phyloP scores from a whole-genome alignment of 108 stramenopile species.

The Ochromonas danica region DNA sequence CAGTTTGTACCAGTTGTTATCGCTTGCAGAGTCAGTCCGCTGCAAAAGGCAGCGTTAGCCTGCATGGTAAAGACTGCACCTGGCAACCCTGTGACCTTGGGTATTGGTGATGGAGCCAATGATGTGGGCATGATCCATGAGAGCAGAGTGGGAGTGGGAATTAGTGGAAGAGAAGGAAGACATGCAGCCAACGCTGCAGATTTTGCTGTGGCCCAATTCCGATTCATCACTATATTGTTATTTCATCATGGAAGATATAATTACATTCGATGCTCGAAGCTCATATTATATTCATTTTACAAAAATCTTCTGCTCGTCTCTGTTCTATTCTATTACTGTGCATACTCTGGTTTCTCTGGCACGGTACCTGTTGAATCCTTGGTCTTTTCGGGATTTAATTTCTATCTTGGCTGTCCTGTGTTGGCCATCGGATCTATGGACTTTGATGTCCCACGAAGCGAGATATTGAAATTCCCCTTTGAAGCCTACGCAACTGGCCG shows the following conservation, averaged over 20 bases:
- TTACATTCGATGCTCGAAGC: slow-evolving; percentile 78
- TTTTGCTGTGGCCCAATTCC: slow-evolving; percentile 43
- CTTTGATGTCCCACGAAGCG: not conserved
- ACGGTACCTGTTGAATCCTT: slow-evolving; percentile 48
- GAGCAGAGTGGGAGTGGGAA: slow-evolving; percentile 87
- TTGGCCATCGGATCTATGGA: slow-evolving; percentile 27
- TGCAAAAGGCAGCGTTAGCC: slow-evolving; percentile 60
- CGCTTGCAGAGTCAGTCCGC: slow-evolving; percentile 58
- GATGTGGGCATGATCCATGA: slow-evolving; percentile 97
- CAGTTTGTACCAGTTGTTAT: slow-evolving; percentile 71
- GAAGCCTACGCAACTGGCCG: slow-evolving; percentile 21
- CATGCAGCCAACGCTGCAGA: slow-evolving; percentile 59
- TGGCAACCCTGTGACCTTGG: slow-evolving; percentile 74
- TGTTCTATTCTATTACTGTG: slow-evolving; percentile 65
- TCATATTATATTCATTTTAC: slow-evolving; percentile 92
- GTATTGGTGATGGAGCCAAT: slow-evolving; percentile 97
- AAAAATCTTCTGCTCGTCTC: slow-evolving; percentile 88
- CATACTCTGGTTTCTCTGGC: slow-evolving; percentile 46
- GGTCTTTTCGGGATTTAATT: slow-evolving; percentile 52
- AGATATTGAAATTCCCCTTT: not conserved
- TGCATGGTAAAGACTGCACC: slow-evolving; percentile 57
- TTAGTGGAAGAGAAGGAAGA: slow-evolving; percentile 87
- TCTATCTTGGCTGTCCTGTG: slow-evolving; percentile 50
- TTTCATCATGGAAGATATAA: slow-evolving; percentile 93
- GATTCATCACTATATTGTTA: slow-evolving; percentile 73